Percentiles rank a stretch among this genome's conserved stretches.
phyloP scores from a whole-genome alignment of 2,329 filamentous ascomycete species.

The Ophiostoma tasmaniense region DNA sequence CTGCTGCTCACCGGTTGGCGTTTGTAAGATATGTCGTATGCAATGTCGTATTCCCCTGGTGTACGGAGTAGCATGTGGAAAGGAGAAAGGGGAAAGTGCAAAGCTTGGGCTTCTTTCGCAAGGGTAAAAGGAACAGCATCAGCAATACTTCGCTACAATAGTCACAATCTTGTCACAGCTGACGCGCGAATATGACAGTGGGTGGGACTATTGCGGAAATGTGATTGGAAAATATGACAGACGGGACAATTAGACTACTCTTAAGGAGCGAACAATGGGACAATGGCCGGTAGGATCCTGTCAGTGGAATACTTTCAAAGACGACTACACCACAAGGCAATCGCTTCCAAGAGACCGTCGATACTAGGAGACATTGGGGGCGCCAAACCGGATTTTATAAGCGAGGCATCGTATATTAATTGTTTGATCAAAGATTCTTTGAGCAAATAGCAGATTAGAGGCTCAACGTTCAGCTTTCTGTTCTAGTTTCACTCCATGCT shows the following conservation, averaged over 20 bases:
- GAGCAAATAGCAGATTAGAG: no score
- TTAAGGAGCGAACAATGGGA: background rate
- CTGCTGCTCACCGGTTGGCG: slow-evolving; percentile 2
- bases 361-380: background rate
- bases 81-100: background rate
- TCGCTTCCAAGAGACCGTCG: background rate
- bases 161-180: background rate
- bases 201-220: background rate
- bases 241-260: background rate
- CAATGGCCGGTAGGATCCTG: no score
- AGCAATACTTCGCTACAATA: no score
- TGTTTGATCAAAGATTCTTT: no score
- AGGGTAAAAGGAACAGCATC: background rate
- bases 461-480: no score
- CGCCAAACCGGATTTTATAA: background rate
- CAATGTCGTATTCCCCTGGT: background rate
- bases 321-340: background rate
- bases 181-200: no score
- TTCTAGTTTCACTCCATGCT: no score
- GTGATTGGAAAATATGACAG: background rate
- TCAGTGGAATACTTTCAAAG: background rate
- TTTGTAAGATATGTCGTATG: background rate
- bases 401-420: background rate
- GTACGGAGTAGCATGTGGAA: background rate
- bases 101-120: background rate